These are phyloP conservation scores for Fusarium sp. DNA, from an alignment of 2,329 filamentous ascomycete genomes.

Conservation along the genomic window DNA sequence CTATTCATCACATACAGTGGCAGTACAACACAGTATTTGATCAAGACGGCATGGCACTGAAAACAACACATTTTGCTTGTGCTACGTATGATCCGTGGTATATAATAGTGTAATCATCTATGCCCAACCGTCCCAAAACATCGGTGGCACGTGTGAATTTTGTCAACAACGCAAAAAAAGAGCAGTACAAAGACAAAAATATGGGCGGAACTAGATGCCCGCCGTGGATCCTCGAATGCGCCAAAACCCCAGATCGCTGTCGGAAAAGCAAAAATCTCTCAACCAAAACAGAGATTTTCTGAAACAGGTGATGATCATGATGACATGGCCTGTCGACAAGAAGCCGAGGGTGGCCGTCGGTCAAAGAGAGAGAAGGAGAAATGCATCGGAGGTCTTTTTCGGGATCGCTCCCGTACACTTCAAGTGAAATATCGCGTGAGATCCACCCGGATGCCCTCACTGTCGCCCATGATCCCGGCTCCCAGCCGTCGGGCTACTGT, in stretches of 20 bases:
- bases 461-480: conserved; percentile 15
- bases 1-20: too few species aligned
- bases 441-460: conserved; percentile 3
- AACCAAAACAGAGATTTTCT: not conserved
- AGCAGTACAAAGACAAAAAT: not conserved
- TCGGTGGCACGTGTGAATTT: conserved; percentile 14
- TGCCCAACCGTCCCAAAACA: conserved; percentile 20
- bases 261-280: not conserved
- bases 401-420: not conserved
- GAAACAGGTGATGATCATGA: conserved; percentile 22
- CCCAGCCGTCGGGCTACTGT: conserved; percentile 17
- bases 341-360: conserved; percentile 22
- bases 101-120: conserved; percentile 29
- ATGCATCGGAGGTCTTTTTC: conserved; percentile 7
- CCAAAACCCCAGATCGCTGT: conserved; percentile 36
- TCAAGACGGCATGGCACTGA: not conserved
- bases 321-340: conserved; percentile 15
- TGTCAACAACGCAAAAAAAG: not conserved
- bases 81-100: conserved; percentile 26
- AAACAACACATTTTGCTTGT: conserved; percentile 6
- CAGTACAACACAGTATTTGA: too few species aligned
- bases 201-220: conserved; percentile 19
- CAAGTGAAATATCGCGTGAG: not conserved
- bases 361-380: conserved; percentile 16
- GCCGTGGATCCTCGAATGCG: conserved; percentile 20